Evolutionary conservation across 139 green algal genomes (phyloP), one percentile per base, ranked within the genome.

Genomic region (Chlamydomonas incerta): DNA sequence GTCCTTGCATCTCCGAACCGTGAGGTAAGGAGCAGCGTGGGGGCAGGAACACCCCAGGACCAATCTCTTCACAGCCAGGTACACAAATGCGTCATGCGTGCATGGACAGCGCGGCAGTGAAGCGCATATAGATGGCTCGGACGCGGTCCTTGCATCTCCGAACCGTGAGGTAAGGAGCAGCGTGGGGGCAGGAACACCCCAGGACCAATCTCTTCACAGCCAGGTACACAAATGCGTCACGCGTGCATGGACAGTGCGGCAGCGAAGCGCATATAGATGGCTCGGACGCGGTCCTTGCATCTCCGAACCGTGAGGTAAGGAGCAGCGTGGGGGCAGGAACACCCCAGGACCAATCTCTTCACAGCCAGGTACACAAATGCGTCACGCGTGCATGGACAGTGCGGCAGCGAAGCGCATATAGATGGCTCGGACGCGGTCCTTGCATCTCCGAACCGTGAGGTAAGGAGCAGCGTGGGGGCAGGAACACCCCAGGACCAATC

Each of bases 11-110:
- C 55, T 21, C 31, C 55, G 50, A 81, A 8, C 41, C 41, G 41
- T 50, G 41, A 50, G 33, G 10, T 8, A 50, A 15, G 33, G 31
- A 34, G 55, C 20, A 33, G 35, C 15, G 17, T 35, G 57, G 74
- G 74, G 74, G 24, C 74, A 82, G 74, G 74, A 82, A 82, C 6
- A 14, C 55, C 74, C 74, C 57, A 26, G 1, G 34, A 70, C 35
- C 57, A 35, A 21, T 70, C 17, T 82, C 74, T 57, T 82, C 74
- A 82, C 34, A 72, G 74, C 74, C 74, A 82, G 34, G 14, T 50
- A 50, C 5, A 50, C 41, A 50, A 5, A 50, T 50, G 41, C 41
- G 41, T 13, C 41, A 50, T 15, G 24, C 70, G 57, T 75, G 62
- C 62, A n/a, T 24, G 17, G 62, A 14, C 11, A 31, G 8, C 46